Evolutionary conservation across 208 protist genomes (phyloP).

Genomic region (Crithidia bombi): DNA sequence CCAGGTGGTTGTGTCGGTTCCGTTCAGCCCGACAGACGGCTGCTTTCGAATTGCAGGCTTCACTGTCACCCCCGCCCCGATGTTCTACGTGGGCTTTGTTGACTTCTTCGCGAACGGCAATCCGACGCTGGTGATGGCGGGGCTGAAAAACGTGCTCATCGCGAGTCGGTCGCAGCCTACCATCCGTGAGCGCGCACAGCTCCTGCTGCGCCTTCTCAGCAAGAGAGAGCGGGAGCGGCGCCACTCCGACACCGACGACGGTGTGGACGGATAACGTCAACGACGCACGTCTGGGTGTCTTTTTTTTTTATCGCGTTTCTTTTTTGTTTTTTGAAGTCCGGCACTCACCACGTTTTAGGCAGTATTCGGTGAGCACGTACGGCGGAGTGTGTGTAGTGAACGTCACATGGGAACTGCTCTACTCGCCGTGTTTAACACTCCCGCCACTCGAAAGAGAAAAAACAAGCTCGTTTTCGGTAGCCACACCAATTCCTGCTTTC

Average conservation of each 20-base stretch:
- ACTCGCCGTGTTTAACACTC: too few species aligned
- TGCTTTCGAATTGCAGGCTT: slow-evolving; percentile 70
- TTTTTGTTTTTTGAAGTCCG: background rate
- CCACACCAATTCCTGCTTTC: too few species aligned
- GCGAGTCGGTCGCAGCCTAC: slow-evolving; percentile 45
- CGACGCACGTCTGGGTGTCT: background rate
- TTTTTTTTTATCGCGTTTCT: background rate
- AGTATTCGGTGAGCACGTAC: too few species aligned
- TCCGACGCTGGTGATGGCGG: slow-evolving; percentile 70
- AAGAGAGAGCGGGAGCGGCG: slow-evolving; percentile 27
- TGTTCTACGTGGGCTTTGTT: slow-evolving; percentile 79
- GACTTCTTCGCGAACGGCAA: slow-evolving; percentile 75
- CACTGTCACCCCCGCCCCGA: slow-evolving; percentile 62
- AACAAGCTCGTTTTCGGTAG: too few species aligned
- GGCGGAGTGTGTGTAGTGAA: too few species aligned
- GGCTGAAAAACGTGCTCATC: slow-evolving; percentile 71
- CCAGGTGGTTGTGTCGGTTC: slow-evolving; percentile 70
- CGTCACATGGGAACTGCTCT: too few species aligned
- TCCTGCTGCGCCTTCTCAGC: slow-evolving; percentile 62
- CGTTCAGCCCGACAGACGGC: slow-evolving; percentile 46
- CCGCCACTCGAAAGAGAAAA: too few species aligned
- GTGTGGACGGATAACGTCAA: slow-evolving; percentile 4
- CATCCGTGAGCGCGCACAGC: slow-evolving; percentile 41
- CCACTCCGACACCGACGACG: slow-evolving; percentile 9
- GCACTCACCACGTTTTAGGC: too few species aligned